A percentile compares a stretch with the other conserved stretches of the same genome.
Conservation (phyloP, 768 basidiomycete genomes). For the Naganishia antarctica region DNA sequence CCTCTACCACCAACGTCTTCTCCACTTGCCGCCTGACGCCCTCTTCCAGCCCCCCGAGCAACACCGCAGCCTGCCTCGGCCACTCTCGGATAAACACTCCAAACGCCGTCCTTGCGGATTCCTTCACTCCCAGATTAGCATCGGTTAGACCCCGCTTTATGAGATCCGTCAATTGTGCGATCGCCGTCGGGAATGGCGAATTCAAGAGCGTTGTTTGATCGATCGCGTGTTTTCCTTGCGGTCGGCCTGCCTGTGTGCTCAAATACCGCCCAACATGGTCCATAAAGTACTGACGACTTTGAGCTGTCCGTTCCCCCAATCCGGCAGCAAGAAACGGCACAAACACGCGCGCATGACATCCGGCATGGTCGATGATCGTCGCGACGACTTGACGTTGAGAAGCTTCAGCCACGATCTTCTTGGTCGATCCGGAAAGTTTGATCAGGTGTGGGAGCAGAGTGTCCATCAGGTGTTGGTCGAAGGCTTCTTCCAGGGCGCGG, state of each 20-base stretch:
- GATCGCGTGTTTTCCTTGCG: constrained; percentile 53
- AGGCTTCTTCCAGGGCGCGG: constrained; percentile 58
- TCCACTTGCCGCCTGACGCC: constrained; percentile 75
- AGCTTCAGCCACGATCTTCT: constrained; percentile 81
- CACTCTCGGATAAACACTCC: constrained; percentile 77
- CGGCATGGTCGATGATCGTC: constrained; percentile 64
- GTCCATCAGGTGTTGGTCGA: constrained; percentile 83
- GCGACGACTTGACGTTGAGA: constrained; percentile 71
- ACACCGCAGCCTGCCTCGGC: constrained; percentile 61
- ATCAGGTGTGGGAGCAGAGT: constrained; percentile 67
- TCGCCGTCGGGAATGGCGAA: constrained; percentile 54
- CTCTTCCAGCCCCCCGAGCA: constrained; percentile 66
- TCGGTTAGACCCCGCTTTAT: constrained; percentile 71
- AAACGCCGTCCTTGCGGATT: constrained; percentile 65
- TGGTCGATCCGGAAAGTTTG: constrained; percentile 77
- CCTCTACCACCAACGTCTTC: constrained; percentile 76
- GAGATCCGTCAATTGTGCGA: constrained; percentile 66
- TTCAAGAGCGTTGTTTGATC: constrained; percentile 58
- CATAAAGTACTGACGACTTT: constrained; percentile 64
- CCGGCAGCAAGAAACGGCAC: constrained; percentile 65
- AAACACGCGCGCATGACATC: constrained; percentile 65
- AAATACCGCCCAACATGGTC: constrained; percentile 71
- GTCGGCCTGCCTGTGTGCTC: constrained; percentile 60
- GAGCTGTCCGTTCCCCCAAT: constrained; percentile 74
- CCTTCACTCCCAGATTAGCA: constrained; percentile 71